Conservation (phyloP, 2,329 filamentous ascomycete species). For the Trichoderma breve region DNA sequence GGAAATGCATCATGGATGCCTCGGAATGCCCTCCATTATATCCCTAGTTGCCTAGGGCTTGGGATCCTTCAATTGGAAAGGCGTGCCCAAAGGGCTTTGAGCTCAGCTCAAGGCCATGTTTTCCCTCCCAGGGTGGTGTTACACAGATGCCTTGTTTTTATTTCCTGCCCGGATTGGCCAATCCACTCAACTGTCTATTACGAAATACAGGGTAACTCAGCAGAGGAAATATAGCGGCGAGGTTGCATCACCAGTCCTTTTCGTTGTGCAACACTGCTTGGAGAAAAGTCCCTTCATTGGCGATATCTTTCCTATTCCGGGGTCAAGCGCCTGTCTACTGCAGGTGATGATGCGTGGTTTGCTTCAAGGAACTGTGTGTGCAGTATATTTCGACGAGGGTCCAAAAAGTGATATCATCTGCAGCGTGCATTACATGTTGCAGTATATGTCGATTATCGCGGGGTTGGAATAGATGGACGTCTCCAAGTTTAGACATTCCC, state of each 20-base stretch:
- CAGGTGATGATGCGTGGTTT: conserved; percentile 2
- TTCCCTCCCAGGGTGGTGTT: background rate
- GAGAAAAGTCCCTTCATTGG: background rate
- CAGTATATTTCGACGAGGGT: background rate
- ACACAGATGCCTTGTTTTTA: background rate
- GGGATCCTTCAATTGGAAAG: background rate
- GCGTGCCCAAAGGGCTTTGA: background rate
- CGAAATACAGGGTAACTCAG: conserved; percentile 8
- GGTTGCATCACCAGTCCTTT: background rate
- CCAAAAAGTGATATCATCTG: conserved; percentile 15
- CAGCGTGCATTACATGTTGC: background rate
- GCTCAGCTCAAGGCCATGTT: background rate
- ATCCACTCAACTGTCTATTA: background rate
- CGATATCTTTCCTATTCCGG: background rate
- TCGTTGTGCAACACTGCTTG: background rate
- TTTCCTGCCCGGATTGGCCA: background rate
- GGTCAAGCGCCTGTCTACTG: background rate
- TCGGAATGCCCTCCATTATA: background rate
- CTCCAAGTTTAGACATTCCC: background rate
- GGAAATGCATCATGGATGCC: background rate
- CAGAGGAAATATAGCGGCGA: background rate
- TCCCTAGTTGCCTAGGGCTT: background rate
- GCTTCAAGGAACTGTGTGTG: background rate
- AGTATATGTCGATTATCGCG: conserved; percentile 1
- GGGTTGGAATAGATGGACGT: conserved; percentile 5